Percentiles rank a stretch among this genome's conserved stretches.
Evolutionary conservation across 2,329 filamentous ascomycete species (phyloP).

Genomic region (Ilyonectria robusta): DNA sequence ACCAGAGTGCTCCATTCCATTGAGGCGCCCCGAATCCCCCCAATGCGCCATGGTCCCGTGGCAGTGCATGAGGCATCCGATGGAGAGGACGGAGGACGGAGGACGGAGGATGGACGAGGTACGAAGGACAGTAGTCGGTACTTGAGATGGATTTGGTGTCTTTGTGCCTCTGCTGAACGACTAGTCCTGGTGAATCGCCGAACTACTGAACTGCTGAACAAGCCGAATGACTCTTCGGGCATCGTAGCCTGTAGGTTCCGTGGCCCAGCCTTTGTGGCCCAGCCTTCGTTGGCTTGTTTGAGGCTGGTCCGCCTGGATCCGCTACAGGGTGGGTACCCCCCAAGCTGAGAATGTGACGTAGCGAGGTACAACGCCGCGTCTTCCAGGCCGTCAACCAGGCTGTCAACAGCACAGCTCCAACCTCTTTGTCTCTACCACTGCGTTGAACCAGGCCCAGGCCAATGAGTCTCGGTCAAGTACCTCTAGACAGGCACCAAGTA

Average conservation of each 20-base stretch:
- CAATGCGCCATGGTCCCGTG: constrained; percentile 48
- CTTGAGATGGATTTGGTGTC: background rate
- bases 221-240: too few relatives aligned
- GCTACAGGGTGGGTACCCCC: constrained; percentile 1
- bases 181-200: too few relatives aligned
- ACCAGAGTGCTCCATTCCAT: constrained; percentile 25
- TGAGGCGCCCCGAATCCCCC: constrained; percentile 28
- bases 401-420: background rate
- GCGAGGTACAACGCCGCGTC: constrained; percentile 1
- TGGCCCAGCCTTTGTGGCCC: background rate
- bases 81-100: constrained; percentile 25
- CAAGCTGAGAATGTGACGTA: constrained; percentile 8
- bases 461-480: constrained; percentile 21
- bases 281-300: background rate
- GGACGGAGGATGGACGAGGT: background rate
- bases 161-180: too few relatives aligned
- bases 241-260: background rate
- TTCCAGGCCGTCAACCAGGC: background rate
- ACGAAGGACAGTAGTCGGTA: background rate
- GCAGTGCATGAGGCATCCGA: constrained; percentile 51
- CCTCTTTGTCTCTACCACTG: background rate
- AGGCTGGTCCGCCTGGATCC: background rate
- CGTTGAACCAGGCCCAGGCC: background rate
- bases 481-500: constrained; percentile 25
- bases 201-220: too few relatives aligned